Base-by-base conservation (phyloP, 2,329 filamentous ascomycete genomes). In the Coniochaeta sp. region DNA sequence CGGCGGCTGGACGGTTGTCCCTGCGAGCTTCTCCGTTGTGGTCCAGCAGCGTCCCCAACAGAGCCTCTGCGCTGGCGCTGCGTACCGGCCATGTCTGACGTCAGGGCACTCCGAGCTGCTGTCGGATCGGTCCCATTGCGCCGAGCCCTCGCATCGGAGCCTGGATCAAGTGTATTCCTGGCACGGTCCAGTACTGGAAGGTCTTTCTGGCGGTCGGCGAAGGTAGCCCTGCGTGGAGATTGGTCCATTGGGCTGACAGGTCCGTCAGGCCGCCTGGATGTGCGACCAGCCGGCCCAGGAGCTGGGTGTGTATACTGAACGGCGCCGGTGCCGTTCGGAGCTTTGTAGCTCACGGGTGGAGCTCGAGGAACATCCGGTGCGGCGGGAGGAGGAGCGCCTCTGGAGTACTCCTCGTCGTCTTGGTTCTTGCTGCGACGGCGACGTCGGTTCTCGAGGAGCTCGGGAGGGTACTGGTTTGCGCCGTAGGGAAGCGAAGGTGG, bases 281-380 rank as follows among this genome's bases (percentile, higher is more conserved):
- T 66, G 60, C 67, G 73, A 58, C 69, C 67, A 58, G 66, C 70
- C 60, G 50, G 66, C 60, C 60, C 69, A 60, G 52, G 65, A 65
- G 60, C 71, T 64, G 63, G 67, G 62, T 67, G 68, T 34, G 65
- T 70, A 69, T 65, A 64, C n/a, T 62, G 62, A 47, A 60, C 57
- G 43, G 68, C 72, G 55, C 72, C 71, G 64, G 73, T 75, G 44
- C 73, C 76, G 65, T 78, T 75, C 9, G 81, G 78, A 36, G 79
- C 76, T 62, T 76, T 80, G 70, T 84, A 86, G 68, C 81, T 85
- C 38, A 79, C 67, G 5, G 87, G 84, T 43, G 84, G 84, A 9
- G 77, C 80, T 67, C 79, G 79, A 59, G 87, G 84, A 31, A 80
- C 82, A 65, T 89, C 87, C 64, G 87, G 84, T 36, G 82, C 84